Percentiles rank a stretch among this genome's conserved stretches.
phyloP scores from a whole-genome alignment of 1,284 basidiomycete species.

The Cutaneotrichosporon mucoides region DNA sequence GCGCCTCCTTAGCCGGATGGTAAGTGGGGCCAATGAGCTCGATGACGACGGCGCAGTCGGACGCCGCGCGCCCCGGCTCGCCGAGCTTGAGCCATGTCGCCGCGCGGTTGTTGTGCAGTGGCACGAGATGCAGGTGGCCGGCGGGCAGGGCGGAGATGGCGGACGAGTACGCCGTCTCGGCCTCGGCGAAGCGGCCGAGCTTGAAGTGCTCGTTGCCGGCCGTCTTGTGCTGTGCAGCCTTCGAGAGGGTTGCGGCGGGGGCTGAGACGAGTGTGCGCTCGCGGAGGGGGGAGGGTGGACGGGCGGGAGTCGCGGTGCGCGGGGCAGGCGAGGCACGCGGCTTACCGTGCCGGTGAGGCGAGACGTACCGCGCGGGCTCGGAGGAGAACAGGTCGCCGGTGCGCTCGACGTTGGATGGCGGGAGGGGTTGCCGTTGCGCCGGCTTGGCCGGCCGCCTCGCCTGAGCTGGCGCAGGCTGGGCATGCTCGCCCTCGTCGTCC shows the following conservation, averaged over 20 bases:
- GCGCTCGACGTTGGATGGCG: constrained; percentile 14
- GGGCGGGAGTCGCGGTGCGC: constrained; percentile 11
- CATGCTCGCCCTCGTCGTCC: constrained; percentile 5
- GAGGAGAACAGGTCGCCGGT: constrained; percentile 36
- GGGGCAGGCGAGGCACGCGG: constrained; percentile 12
- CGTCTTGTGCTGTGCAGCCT: constrained; percentile 45
- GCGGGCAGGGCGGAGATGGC: constrained; percentile 68
- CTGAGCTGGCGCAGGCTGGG: no score
- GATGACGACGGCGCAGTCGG: constrained; percentile 62
- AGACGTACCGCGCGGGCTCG: constrained; percentile 34
- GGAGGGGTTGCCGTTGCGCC: no score
- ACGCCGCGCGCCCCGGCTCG: constrained; percentile 63
- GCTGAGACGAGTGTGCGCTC: constrained; percentile 37
- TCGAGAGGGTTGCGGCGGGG: constrained; percentile 29
- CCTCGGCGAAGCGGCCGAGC: constrained; percentile 82
- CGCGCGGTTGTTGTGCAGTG: constrained; percentile 85
- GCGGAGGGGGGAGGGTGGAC: constrained; percentile 20
- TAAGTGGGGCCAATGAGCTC: constrained; percentile 54
- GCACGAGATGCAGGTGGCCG: constrained; percentile 67
- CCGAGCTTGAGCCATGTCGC: constrained; percentile 76
- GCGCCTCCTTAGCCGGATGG: constrained; percentile 56
- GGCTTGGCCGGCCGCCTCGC: constrained; percentile 20
- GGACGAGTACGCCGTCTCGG: constrained; percentile 67
- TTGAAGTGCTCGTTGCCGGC: constrained; percentile 79
- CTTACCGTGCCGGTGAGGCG: constrained; percentile 48